These are phyloP conservation scores for Fonsecaea pugnacius DNA, from an alignment of 2,329 filamentous ascomycete species.

Conservation along the genomic window DNA sequence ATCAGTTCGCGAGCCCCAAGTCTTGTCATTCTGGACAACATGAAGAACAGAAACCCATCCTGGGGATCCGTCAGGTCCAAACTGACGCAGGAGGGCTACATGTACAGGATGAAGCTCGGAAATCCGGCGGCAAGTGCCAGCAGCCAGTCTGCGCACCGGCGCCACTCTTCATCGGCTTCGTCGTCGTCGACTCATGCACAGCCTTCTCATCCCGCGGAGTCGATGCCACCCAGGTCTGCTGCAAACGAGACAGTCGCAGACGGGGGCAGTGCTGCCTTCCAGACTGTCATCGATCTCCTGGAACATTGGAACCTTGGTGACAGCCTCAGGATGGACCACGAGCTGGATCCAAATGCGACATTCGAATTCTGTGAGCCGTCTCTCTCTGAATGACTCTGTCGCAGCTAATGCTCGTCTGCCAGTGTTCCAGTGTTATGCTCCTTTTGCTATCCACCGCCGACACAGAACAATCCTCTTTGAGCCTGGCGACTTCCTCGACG, in stretches of 20 bases:
- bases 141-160: conserved; percentile 3
- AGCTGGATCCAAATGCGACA: conserved; percentile 13
- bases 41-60: conserved; percentile 11
- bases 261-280: not conserved
- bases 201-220: not conserved
- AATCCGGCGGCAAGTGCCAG: conserved; percentile 5
- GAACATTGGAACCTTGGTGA: conserved; percentile 12
- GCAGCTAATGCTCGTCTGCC: not conserved
- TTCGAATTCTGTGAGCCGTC: conserved; percentile 14
- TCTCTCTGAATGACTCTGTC: not conserved
- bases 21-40: not conserved
- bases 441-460: conserved; percentile 17
- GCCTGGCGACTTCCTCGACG: conserved; percentile 11
- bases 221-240: not conserved
- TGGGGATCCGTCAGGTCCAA: conserved; percentile 19
- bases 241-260: not conserved
- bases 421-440: conserved; percentile 14
- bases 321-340: conserved; percentile 4
- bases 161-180: conserved; percentile 2
- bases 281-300: conserved; percentile 13
- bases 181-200: conserved; percentile 6
- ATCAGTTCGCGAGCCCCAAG: not conserved
- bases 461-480: conserved; percentile 12
- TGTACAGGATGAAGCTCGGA: conserved; percentile 20
- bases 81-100: conserved; percentile 15